Percentiles rank a stretch among this genome's conserved stretches.
Evolutionary conservation across 73 alveolate genomes (phyloP).

Genomic region (Symbiodinium pilosum): DNA sequence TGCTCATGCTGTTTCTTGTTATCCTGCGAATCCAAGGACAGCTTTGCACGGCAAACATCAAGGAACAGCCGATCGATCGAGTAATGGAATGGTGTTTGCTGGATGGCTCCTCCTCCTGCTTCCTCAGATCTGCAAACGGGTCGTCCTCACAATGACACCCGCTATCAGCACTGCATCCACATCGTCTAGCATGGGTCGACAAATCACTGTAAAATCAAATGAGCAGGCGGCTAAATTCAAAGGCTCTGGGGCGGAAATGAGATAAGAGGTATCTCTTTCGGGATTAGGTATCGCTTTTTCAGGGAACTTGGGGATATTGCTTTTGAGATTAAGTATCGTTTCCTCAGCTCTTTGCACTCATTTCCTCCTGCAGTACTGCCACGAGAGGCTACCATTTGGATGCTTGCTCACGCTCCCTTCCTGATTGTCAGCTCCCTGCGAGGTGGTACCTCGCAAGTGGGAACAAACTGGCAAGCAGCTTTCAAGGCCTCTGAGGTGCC

Average conservation of each 20-base stretch:
- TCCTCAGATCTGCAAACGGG: constrained; percentile 58
- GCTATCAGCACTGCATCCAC: too few species aligned
- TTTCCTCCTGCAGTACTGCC: background rate
- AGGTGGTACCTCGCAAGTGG: too few species aligned
- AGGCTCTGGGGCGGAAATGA: background rate
- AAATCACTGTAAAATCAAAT: background rate
- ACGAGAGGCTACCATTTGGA: background rate
- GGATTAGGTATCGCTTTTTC: too few species aligned
- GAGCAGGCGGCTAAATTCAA: background rate
- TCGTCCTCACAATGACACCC: constrained; percentile 74
- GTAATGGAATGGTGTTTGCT: too few species aligned
- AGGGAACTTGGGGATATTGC: too few species aligned
- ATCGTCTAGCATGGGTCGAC: background rate
- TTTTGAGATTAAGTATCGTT: background rate
- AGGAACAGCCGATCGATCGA: background rate
- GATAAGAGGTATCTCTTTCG: too few species aligned
- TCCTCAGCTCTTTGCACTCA: background rate
- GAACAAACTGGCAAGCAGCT: too few species aligned
- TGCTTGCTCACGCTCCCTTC: too few species aligned
- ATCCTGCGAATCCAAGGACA: constrained; percentile 18
- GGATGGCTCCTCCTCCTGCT: constrained; percentile 53
- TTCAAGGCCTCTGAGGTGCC: background rate
- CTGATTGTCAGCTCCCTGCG: too few species aligned
- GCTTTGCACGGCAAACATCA: background rate
- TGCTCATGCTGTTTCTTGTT: constrained; percentile 60